Evolutionary conservation across 2,329 filamentous ascomycete genomes (phyloP).

Genomic region (Bipolaris cookei): DNA sequence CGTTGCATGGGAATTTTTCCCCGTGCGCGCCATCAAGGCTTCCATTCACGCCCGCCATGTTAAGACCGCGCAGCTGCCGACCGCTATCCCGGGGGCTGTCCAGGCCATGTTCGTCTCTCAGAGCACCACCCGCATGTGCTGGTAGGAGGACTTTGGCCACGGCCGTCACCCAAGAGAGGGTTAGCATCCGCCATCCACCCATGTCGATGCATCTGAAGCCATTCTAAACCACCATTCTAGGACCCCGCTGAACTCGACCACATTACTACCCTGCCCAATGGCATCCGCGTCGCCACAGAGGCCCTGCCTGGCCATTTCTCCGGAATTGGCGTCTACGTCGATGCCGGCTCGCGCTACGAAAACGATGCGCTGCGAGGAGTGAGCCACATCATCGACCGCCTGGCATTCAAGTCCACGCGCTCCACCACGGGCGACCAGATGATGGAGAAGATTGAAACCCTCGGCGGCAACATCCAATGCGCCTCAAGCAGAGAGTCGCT

Average conservation of each 20-base stretch:
- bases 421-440: constrained; percentile 78
- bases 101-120: constrained; percentile 24
- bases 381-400: constrained; percentile 92
- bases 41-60: constrained; percentile 32
- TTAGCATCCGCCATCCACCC: constrained; percentile 17
- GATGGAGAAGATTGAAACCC: constrained; percentile 82
- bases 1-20: constrained; percentile 19
- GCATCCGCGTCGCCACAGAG: constrained; percentile 91
- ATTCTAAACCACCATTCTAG: constrained; percentile 49
- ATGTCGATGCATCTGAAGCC: constrained; percentile 8
- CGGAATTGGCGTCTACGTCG: constrained; percentile 93
- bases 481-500: constrained; percentile 92
- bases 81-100: constrained; percentile 38
- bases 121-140: constrained; percentile 24
- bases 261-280: constrained; percentile 89
- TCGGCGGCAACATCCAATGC: constrained; percentile 97
- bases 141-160: constrained; percentile 40
- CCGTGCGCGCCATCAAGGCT: constrained; percentile 3
- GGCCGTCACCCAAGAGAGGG: constrained; percentile 45
- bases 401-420: constrained; percentile 90
- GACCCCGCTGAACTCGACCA: constrained; percentile 87
- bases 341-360: constrained; percentile 94
- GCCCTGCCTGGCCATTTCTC: constrained; percentile 93
- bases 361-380: constrained; percentile 83
- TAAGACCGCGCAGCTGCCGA: constrained; percentile 38